Base-by-base conservation (phyloP, 345 rosid genomes). In the Eucalyptus caleyi region DNA sequence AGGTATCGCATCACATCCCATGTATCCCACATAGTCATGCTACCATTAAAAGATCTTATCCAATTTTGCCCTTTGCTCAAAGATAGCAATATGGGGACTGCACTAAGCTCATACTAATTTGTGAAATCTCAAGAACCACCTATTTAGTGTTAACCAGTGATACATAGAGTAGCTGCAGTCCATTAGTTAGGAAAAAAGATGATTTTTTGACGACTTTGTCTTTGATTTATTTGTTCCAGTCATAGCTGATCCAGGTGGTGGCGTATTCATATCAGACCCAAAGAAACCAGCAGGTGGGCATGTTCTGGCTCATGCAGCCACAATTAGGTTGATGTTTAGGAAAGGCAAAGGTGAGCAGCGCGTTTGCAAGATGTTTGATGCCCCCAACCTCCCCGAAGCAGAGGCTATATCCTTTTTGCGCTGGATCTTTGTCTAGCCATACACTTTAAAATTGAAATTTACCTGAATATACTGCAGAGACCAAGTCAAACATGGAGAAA, bases 401-500 rank as follows among this genome's bases (percentile, higher is more conserved):
- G 99, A 97, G 95, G 98, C 98, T 87, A 97, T 97, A 97, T 97
- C 99, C 99, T 47, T 86, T 65, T 65, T 65, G 77, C 16, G 10
- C 37, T 8, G 37, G 77, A n/a, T n/a, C 40, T 65, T n/a, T 5
- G 21, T n/a, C 77, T 65, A 65, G 77, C 37, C 34, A 65, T 15
- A 65, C 37, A n/a, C 40, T n/a, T 65, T n/a, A 21, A 53, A 53
- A n/a, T n/a, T 65, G 37, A 65, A n/a, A n/a, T n/a, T 65, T 65
- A 65, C 40, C 21, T n/a, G 21, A 65, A 4, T n/a, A 65, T 65
- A 65, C 40, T 65, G 21, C 77, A n/a, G 77, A 65, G 11, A 65
- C 40, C 5, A 65, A 65, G 5, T 16, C 11, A 65, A n/a, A 65
- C 16, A 65, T n/a, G 11, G 9, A n/a, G 37, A 65, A n/a, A n/a